Conservation (phyloP, 176 grass and related monocot species). For the Avena eriantha region DNA sequence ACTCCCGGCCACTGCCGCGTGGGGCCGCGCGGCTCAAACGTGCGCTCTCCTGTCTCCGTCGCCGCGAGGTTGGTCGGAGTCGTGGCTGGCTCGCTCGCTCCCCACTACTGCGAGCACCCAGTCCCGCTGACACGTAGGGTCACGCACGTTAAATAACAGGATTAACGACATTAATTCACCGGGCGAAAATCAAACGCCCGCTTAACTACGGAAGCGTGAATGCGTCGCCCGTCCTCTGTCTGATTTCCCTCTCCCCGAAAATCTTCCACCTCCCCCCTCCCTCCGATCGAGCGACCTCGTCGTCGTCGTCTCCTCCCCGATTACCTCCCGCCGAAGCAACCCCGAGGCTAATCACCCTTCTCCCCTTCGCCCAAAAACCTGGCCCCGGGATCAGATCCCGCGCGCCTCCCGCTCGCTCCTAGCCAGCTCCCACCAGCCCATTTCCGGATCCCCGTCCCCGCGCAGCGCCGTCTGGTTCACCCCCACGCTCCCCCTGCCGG, state of each 20-base stretch:
- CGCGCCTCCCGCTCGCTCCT: neutral
- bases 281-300: constrained; percentile 23
- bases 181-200: constrained; percentile 39
- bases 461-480: neutral
- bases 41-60: constrained; percentile 4
- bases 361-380: constrained; percentile 36
- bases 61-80: neutral
- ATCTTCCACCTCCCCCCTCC: neutral
- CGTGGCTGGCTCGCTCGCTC: neutral
- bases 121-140: neutral
- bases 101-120: neutral
- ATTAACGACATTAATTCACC: constrained; percentile 3
- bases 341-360: neutral
- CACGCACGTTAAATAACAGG: neutral
- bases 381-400: constrained; percentile 39
- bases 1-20: neutral
- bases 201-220: constrained; percentile 42
- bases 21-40: neutral
- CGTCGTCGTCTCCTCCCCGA: constrained; percentile 27
- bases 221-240: neutral
- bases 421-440: neutral
- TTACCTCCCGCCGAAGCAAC: constrained; percentile 43
- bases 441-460: neutral
- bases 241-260: neutral
- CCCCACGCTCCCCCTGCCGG: neutral